phyloP scores from a whole-genome alignment of 73 alveolate species.

The Uronychia binucleata region DNA sequence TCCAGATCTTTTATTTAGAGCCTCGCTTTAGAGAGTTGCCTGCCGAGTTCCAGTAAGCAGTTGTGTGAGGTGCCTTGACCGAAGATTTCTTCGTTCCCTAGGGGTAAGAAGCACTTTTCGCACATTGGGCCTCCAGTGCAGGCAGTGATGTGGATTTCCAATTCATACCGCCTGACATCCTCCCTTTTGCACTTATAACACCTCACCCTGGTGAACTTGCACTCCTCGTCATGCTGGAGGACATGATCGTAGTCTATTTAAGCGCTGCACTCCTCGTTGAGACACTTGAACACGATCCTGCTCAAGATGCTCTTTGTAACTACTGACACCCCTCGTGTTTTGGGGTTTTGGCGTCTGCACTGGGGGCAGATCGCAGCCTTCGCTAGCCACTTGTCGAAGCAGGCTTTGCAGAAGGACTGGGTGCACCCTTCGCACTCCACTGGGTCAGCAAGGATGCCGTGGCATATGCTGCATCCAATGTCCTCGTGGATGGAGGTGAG shows the following conservation, averaged over 20 bases:
- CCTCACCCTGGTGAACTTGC: not conserved
- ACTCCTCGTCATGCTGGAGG: not conserved
- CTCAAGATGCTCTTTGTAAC: not conserved
- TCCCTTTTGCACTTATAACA: not conserved
- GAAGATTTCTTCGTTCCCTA: too few relatives aligned
- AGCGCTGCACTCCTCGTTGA: not conserved
- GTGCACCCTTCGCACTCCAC: not conserved
- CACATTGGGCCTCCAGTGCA: not conserved
- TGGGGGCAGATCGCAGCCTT: not conserved
- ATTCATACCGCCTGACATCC: not conserved
- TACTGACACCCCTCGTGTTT: not conserved
- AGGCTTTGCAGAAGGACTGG: not conserved
- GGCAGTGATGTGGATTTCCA: not conserved
- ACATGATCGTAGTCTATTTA: not conserved
- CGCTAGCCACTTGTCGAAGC: not conserved
- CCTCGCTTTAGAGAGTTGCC: not conserved
- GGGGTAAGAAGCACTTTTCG: not conserved
- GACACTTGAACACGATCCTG: not conserved
- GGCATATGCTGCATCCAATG: not conserved
- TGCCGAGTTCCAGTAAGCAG: not conserved
- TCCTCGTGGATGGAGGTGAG: not conserved
- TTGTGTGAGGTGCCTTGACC: too few relatives aligned
- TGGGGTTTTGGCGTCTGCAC: not conserved
- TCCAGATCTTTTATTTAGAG: not conserved
- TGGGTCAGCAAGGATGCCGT: not conserved